Evolutionary conservation across 805 yeast species (phyloP).

Genomic region (Candida maris): DNA sequence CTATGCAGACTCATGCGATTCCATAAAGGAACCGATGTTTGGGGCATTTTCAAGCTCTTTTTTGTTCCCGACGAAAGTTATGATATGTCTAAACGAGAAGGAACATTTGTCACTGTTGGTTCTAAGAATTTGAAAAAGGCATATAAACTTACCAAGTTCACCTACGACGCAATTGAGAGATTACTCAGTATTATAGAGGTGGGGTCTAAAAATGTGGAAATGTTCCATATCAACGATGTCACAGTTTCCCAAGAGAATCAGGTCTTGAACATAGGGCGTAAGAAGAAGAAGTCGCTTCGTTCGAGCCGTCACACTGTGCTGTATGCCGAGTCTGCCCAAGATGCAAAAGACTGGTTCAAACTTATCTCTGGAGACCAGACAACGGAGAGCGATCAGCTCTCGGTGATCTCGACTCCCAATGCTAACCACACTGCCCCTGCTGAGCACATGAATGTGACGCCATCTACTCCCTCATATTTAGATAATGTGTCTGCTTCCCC

Average conservation of each 20-base stretch:
- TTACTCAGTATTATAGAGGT: conserved; percentile 20
- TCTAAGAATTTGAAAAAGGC: conserved; percentile 25
- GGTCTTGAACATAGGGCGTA: conserved; percentile 24
- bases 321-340: conserved; percentile 76
- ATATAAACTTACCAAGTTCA: conserved; percentile 13
- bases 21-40: conserved; percentile 19
- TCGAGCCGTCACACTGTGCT: conserved; percentile 39
- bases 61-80: conserved; percentile 28
- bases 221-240: conserved; percentile 20
- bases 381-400: conserved; percentile 11
- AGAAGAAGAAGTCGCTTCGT: conserved; percentile 31
- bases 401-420: conserved; percentile 16
- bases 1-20: conserved; percentile 23
- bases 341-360: conserved; percentile 34
- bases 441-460: conserved; percentile 8
- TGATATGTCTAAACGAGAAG: conserved; percentile 21
- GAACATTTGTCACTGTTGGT: conserved; percentile 26
- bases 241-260: conserved; percentile 22
- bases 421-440: conserved; percentile 5
- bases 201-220: conserved; percentile 21
- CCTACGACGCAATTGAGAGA: conserved; percentile 23
- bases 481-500: conserved; percentile 12
- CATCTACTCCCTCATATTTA: conserved; percentile 11
- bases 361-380: conserved; percentile 14
- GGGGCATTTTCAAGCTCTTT: conserved; percentile 25